These are phyloP conservation scores for Nakaseomyces sp. DNA, from an alignment of 1,139 yeast genomes.

Conservation along the genomic window DNA sequence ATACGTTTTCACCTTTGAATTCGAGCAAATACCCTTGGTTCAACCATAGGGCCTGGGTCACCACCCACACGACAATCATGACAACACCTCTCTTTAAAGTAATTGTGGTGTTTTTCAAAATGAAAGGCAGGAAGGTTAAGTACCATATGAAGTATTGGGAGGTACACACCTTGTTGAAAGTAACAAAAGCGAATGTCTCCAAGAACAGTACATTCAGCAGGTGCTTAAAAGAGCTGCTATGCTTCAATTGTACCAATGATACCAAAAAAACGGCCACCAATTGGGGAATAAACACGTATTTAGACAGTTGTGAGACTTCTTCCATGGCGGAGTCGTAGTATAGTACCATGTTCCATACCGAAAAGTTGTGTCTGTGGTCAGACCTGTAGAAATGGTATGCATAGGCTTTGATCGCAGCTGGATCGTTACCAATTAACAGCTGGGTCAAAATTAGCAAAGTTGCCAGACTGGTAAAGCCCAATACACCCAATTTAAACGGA, in stretches of 20 bases:
- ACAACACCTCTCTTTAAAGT: conserved; percentile 32
- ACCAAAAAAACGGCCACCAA: conserved; percentile 35
- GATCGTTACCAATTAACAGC: conserved; percentile 11
- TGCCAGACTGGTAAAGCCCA: conserved; percentile 24
- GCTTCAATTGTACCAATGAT: conserved; percentile 11
- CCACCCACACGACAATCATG: conserved; percentile 51
- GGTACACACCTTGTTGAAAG: conserved; percentile 90
- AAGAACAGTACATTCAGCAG: conserved; percentile 56
- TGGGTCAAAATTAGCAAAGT: conserved; percentile 43
- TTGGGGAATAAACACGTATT: conserved; percentile 78
- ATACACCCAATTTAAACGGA: conserved; percentile 9
- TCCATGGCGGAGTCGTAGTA: conserved; percentile 50
- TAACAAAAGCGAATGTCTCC: conserved; percentile 87
- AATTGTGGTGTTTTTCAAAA: conserved; percentile 36
- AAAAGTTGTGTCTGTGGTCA: conserved; percentile 93
- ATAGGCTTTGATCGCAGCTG: conserved; percentile 38
- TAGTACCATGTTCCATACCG: conserved; percentile 70
- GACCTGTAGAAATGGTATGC: conserved; percentile 72
- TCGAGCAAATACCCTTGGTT: conserved; percentile 71
- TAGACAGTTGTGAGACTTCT: conserved; percentile 20
- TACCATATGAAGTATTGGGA: conserved; percentile 94
- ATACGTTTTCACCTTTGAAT: conserved; percentile 62
- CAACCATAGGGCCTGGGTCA: conserved; percentile 72
- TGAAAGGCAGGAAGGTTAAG: conserved; percentile 72
- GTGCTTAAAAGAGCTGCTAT: conserved; percentile 15